Percentiles rank a stretch among this genome's conserved stretches.
Conservation (phyloP, 139 green algal genomes). For the Chlorella ohadii region DNA sequence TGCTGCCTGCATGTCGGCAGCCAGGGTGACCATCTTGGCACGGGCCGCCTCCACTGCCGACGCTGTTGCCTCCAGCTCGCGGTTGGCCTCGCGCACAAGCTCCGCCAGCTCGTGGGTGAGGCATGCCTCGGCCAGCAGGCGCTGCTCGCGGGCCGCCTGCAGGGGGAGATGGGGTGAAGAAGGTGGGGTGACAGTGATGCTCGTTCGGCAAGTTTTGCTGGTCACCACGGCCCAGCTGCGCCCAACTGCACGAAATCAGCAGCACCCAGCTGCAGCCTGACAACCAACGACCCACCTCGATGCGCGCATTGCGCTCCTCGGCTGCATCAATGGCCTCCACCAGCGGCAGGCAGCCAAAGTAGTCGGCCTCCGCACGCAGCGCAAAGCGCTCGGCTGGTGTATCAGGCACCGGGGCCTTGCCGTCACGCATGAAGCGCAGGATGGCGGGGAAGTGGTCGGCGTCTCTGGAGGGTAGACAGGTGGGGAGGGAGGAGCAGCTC, state of each 20-base stretch:
- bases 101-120: not conserved
- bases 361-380: not conserved
- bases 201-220: too few relatives aligned
- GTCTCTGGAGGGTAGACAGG: not conserved
- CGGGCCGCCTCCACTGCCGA: not conserved
- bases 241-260: too few relatives aligned
- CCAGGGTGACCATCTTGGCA: not conserved
- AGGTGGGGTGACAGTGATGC: too few relatives aligned
- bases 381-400: not conserved
- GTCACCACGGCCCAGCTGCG: too few relatives aligned
- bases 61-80: not conserved
- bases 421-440: constrained; percentile 1
- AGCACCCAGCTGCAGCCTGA: not conserved
- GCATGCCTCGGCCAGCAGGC: not conserved
- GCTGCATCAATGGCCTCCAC: not conserved
- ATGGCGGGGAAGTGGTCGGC: constrained; percentile 6
- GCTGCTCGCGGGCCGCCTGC: not conserved
- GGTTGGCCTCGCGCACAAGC: not conserved
- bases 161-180: too few relatives aligned
- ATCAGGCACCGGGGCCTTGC: not conserved
- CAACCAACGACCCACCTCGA: not conserved
- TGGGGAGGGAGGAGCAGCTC: not conserved
- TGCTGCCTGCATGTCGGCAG: not conserved
- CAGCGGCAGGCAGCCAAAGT: not conserved
- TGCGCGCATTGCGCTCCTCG: not conserved